Base-by-base conservation (phyloP, 306 rosid species). In the Quercus mongolica region DNA sequence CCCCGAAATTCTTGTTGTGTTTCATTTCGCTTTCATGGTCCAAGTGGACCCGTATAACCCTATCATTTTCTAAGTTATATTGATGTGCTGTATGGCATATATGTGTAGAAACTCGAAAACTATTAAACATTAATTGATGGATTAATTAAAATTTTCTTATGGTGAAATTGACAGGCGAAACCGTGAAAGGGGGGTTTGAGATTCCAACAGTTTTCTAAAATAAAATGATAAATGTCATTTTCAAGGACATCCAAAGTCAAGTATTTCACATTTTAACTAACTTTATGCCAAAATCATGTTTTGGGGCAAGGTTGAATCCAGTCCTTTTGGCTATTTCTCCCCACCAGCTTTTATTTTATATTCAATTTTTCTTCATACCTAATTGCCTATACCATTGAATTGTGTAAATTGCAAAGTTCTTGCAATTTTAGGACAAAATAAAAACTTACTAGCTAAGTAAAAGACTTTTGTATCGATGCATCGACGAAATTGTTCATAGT, bases 201-300 rank as follows among this genome's bases (percentile, higher is more conserved):
- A 49, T 49, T 49, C 14, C 54, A 49, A 3, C 0, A 49, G 54
- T 49, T 10, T 46, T 3, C 1, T 14, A 74, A 58, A 8, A 56
- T 33, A 11, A 12, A 56, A 7, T 30, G 1, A 19, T 1, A 17
- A 44, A 51, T 28, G 67, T 44, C 76, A 23, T 46, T 62, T 67
- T 76, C 74, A 52, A 31, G 23, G 77, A 58, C 56, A 28, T 19
- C 59, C 52, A 83, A 79, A 83, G 75, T 41, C 64, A 44, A 44
- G 20, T 21, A n/a, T 52, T 76, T 80, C 25, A 0, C 59, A 26
- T 10, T 18, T 68, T 80, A 25, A 58, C 38, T 70, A 69, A 71
- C 69, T 63, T 17, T 61, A 8, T 19, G n/a, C 51, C 46, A 18
- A 67, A 67, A 31, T 21, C 68, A 26, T 62, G 49, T 7, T 67